A percentile compares a stretch with the other conserved stretches of the same genome.
phyloP scores from a whole-genome alignment of 345 rosid species.

The Corchorus capsularis region DNA sequence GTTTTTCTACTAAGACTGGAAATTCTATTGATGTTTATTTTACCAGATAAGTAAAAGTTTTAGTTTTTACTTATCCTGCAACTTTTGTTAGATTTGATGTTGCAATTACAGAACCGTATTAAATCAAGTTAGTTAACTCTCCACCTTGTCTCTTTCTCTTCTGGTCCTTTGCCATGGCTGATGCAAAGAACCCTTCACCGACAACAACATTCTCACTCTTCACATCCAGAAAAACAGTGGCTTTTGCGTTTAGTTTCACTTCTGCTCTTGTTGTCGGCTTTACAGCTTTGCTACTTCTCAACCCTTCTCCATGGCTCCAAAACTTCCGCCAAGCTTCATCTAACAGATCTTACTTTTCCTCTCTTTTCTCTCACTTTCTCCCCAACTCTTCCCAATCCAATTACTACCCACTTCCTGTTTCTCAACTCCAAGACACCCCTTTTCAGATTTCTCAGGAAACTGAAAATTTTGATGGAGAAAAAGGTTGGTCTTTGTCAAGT shows the following conservation, averaged over 20 bases:
- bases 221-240: constrained; percentile 9
- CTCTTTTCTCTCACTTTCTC: constrained; percentile 21
- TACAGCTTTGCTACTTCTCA: constrained; percentile 17
- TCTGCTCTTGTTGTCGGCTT: constrained; percentile 18
- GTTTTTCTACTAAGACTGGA: too few species aligned
- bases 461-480: constrained; percentile 13
- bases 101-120: too few species aligned
- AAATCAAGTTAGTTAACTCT: too few species aligned
- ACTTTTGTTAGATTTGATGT: too few species aligned
- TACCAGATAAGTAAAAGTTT: too few species aligned
- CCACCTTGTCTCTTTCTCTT: background rate
- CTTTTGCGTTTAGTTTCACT: constrained; percentile 28
- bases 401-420: constrained; percentile 12
- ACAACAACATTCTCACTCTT: background rate
- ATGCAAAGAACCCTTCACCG: constrained; percentile 12
- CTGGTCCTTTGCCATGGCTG: constrained; percentile 1
- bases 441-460: constrained; percentile 10
- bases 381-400: constrained; percentile 25
- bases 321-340: constrained; percentile 19
- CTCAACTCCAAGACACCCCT: constrained; percentile 10
- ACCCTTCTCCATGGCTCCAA: constrained; percentile 27
- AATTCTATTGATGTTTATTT: too few species aligned
- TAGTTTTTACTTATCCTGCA: too few species aligned
- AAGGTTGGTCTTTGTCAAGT: constrained; percentile 16
- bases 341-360: constrained; percentile 24